Evolutionary conservation across 164 flowering plant genomes (phyloP).

Genomic region (Vitis cinerea): DNA sequence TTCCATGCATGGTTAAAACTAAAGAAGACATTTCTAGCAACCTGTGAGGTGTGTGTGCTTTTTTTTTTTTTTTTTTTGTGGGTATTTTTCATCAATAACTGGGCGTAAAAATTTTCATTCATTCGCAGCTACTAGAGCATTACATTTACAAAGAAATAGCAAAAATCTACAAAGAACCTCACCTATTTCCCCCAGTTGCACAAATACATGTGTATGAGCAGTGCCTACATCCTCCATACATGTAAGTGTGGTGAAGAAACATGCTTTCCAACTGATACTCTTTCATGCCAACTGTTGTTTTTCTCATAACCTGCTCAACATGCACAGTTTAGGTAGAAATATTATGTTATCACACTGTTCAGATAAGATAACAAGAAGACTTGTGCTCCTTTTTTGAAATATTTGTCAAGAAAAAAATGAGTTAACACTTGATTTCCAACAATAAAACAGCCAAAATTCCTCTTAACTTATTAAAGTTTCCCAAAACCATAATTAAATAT

Average conservation of each 20-base stretch:
- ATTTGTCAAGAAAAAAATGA: no score
- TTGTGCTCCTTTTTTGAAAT: no score
- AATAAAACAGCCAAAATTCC: no score
- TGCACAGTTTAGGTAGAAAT: neutral
- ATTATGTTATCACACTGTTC: no score
- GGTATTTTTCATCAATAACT: neutral
- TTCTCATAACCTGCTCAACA: slow-evolving; percentile 75
- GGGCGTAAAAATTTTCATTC: neutral
- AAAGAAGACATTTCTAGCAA: neutral
- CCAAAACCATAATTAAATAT: no score
- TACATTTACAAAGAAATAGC: neutral
- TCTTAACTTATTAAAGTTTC: no score
- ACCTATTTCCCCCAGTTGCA: slow-evolving; percentile 96
- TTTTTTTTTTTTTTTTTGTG: neutral
- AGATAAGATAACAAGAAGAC: no score
- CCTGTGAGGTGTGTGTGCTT: neutral
- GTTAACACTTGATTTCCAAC: no score
- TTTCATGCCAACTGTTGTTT: slow-evolving; percentile 63
- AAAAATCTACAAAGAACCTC: neutral
- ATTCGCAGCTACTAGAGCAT: neutral
- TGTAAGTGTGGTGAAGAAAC: slow-evolving; percentile 87
- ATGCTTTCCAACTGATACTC: slow-evolving; percentile 93
- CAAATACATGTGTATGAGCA: slow-evolving; percentile 95
- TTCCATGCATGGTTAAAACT: no score
- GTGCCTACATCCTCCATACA: slow-evolving; percentile 95